These are phyloP conservation scores for Vachellia pachyceras DNA, from an alignment of 306 rosid species.

Conservation along the genomic window DNA sequence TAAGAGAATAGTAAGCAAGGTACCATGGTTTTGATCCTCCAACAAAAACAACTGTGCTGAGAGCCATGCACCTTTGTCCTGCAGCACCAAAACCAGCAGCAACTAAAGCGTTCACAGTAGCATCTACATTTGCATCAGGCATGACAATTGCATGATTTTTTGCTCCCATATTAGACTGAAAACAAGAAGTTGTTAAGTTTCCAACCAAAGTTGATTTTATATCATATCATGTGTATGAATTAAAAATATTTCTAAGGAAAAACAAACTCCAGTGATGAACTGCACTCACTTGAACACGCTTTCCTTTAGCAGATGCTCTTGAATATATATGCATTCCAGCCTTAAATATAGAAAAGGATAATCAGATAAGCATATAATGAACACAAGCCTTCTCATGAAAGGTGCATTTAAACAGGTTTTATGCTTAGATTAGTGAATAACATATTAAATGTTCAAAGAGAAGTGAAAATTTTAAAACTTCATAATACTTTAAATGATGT, in stretches of 20 bases:
- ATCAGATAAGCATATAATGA: conserved; percentile 23
- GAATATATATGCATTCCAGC: conserved; percentile 97
- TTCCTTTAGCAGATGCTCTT: conserved; percentile 93
- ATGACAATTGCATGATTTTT: conserved; percentile 92
- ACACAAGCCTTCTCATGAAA: conserved; percentile 13
- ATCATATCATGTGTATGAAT: conserved; percentile 27
- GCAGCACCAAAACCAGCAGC: conserved; percentile 99
- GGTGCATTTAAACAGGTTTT: conserved; percentile 28
- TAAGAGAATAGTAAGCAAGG: conserved; percentile 25
- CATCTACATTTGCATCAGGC: conserved; percentile 89
- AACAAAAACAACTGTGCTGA: conserved; percentile 92
- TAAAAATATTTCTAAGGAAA: conserved; percentile 30
- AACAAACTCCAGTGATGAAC: background rate
- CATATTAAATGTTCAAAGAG: background rate
- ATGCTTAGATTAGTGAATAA: background rate
- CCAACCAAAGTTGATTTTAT: conserved; percentile 22
- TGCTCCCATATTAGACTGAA: conserved; percentile 96
- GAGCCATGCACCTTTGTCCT: conserved; percentile 99
- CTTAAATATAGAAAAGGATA: conserved; percentile 49
- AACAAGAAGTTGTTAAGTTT: conserved; percentile 32
- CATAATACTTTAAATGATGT: background rate
- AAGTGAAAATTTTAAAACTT: background rate
- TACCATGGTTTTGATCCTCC: conserved; percentile 84
- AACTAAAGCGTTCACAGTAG: conserved; percentile 79
- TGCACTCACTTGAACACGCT: conserved; percentile 83